Evolutionary conservation across 805 yeast species (phyloP), one percentile per base, ranked within the genome.

Genomic region (Barnettozyma californica): DNA sequence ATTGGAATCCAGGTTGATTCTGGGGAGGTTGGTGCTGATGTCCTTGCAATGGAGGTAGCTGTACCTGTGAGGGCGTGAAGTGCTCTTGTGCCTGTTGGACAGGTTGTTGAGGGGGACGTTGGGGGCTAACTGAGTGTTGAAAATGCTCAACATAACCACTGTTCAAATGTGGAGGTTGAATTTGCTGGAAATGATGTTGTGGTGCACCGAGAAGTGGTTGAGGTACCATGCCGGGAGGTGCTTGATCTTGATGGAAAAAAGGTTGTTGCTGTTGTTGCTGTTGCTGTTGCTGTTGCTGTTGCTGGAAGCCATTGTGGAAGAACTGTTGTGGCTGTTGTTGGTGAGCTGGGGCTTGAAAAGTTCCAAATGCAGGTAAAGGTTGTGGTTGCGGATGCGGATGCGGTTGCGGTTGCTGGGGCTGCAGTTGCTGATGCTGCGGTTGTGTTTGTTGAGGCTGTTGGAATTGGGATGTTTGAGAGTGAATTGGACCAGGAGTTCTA

Each of bases 11-110:
- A 16, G 20, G 38, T 9, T 35, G 11, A 21, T 35, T 35, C 38
- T 21, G 48, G n/a, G 19, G 42, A 10, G 13, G 43, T 14, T 37
- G 47, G 5, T 40, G 40, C 16, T 46, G 53, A 21, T 40, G 48
- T 21, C 16, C 18, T 41, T 20, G 18, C 31, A 40, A n/a, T 14
- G 40, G 52, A 9, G 46, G 47, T 44, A 43, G 47, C 11, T 27
- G 50, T 4, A 39, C 21, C 38, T 42, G 45, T 10, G 29, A 38
- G 35, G 43, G 51, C 5, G 41, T 7, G 20, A 16, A 20, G 27
- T 44, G 25, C 10, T 18, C 23, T 25, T 16, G 43, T 11, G 2
- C 35, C 16, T 29, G 16, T 16, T 29, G 33, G 14, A n/a, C 33
- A 27, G 5, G 13, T 11, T 9, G 31, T 27, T 27, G 31, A 27